Percentiles rank a stretch among this genome's conserved stretches.
Evolutionary conservation across 2,329 filamentous ascomycete species (phyloP).

Genomic region (Arthrobotrys musiformis): DNA sequence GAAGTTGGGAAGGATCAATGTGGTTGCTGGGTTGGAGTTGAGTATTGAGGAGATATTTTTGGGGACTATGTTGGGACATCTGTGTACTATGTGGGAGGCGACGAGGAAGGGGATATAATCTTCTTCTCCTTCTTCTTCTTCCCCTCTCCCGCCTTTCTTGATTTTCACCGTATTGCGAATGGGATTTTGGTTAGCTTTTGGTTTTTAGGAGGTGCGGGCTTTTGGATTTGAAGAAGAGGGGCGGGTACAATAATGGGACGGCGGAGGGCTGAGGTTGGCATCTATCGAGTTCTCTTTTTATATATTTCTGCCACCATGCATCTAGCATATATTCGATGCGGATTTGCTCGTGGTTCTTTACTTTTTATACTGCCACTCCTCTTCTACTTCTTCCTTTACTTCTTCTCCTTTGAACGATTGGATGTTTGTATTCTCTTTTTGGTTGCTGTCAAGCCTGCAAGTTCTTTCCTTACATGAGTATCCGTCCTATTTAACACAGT

Average conservation of each 20-base stretch:
- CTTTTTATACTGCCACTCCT: background rate
- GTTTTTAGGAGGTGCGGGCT: background rate
- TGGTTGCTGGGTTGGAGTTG: slow-evolving; percentile 41
- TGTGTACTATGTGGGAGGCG: slow-evolving; percentile 47
- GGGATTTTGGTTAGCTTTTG: background rate
- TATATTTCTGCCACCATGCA: background rate
- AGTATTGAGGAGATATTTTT: slow-evolving; percentile 50
- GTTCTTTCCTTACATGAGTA: slow-evolving; percentile 2
- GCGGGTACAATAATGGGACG: background rate
- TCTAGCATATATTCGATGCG: slow-evolving; percentile 6
- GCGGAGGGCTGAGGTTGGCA: background rate
- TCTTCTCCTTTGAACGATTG: background rate
- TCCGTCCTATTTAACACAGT: too few species aligned
- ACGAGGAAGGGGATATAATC: slow-evolving; percentile 47
- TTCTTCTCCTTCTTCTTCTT: background rate
- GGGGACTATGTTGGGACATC: slow-evolving; percentile 49
- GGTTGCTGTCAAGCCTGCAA: slow-evolving; percentile 37
- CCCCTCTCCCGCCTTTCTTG: too few species aligned
- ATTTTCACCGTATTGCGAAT: too few species aligned
- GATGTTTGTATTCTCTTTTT: slow-evolving; percentile 6
- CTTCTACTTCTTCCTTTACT: background rate
- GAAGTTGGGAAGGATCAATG: slow-evolving; percentile 48
- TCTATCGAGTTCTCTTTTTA: background rate
- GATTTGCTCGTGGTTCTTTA: background rate
- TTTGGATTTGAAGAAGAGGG: background rate